phyloP scores from a whole-genome alignment of 2,329 filamentous ascomycete species.

The Trichoderma koningii region DNA sequence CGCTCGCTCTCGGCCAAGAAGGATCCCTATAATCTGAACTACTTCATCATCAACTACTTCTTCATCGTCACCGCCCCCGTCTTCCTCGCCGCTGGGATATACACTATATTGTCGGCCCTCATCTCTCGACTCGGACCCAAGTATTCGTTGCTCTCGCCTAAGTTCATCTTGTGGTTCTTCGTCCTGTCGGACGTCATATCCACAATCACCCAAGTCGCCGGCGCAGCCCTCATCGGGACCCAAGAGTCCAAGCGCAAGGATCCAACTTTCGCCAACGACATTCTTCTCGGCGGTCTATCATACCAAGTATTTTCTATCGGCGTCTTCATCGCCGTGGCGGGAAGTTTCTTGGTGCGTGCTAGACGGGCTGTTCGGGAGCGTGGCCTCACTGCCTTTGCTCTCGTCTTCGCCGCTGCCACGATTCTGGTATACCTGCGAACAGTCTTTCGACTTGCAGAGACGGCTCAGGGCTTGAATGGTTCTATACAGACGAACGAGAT shows the following conservation, averaged over 20 bases:
- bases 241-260: slow-evolving; percentile 52
- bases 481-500: slow-evolving; percentile 52
- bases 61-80: slow-evolving; percentile 62
- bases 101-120: slow-evolving; percentile 55
- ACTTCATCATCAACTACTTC: slow-evolving; percentile 62
- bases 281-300: slow-evolving; percentile 56
- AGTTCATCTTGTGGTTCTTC: slow-evolving; percentile 55
- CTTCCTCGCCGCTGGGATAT: slow-evolving; percentile 58
- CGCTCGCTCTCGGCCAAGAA: slow-evolving; percentile 51
- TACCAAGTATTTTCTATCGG: slow-evolving; percentile 57
- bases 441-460: slow-evolving; percentile 57
- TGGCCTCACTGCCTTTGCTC: slow-evolving; percentile 44
- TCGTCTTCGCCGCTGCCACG: slow-evolving; percentile 47
- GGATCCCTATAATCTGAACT: slow-evolving; percentile 56
- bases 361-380: slow-evolving; percentile 34
- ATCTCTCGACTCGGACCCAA: slow-evolving; percentile 48
- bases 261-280: slow-evolving; percentile 55
- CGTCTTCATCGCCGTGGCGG: slow-evolving; percentile 49
- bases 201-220: slow-evolving; percentile 55
- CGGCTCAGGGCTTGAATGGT: slow-evolving; percentile 50
- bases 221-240: slow-evolving; percentile 56
- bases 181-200: slow-evolving; percentile 56
- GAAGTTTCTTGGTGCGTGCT: slow-evolving; percentile 45
- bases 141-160: slow-evolving; percentile 49
- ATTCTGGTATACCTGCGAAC: slow-evolving; percentile 56